Percentiles rank a stretch among this genome's conserved stretches.
phyloP scores from a whole-genome alignment of 1,284 basidiomycete species.

The Ustilago shanxiensis region DNA sequence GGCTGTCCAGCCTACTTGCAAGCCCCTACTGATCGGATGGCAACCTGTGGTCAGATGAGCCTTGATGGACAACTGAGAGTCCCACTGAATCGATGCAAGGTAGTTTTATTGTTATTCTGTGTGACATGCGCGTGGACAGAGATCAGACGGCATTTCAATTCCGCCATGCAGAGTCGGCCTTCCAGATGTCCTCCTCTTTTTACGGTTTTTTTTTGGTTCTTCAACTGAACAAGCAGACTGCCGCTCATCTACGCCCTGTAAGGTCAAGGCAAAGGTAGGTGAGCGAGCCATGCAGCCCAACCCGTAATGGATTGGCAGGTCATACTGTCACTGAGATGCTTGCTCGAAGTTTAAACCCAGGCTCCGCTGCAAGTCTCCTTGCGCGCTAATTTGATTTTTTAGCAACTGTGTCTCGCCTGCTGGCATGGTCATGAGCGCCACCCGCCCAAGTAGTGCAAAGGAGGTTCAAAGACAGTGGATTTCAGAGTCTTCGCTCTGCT shows the following conservation, averaged over 20 bases:
- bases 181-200: too few relatives aligned
- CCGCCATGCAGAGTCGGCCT: background rate
- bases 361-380: background rate
- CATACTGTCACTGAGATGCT: background rate
- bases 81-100: too few relatives aligned
- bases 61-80: too few relatives aligned
- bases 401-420: background rate
- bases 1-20: too few relatives aligned
- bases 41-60: too few relatives aligned
- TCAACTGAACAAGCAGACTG: background rate
- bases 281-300: background rate
- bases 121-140: background rate
- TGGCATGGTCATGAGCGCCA: constrained; percentile 2
- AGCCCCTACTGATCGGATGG: too few relatives aligned
- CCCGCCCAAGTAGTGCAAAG: background rate
- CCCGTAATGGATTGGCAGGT: background rate
- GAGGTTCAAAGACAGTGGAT: background rate
- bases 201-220: background rate
- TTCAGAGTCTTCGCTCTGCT: background rate
- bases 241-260: too few relatives aligned
- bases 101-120: too few relatives aligned
- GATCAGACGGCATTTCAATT: background rate
- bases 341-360: background rate
- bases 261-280: background rate
- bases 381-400: background rate